Evolutionary conservation across 129 eudicot genomes (phyloP).

Genomic region (Arctium lappa): DNA sequence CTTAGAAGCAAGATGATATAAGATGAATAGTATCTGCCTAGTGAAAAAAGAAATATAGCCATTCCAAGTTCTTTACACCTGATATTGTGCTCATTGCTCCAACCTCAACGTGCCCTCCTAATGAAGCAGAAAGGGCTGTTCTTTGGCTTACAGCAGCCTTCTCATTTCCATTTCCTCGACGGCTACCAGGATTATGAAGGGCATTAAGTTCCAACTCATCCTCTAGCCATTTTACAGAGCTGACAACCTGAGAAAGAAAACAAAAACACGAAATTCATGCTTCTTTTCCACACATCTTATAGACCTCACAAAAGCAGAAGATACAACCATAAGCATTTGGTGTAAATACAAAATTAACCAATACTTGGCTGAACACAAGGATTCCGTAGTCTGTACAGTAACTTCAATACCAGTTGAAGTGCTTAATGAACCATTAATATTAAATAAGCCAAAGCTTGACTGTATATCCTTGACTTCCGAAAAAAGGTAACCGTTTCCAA

Average conservation of each 20-base stretch:
- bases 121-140: conserved; percentile 94
- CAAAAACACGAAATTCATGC: neutral
- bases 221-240: conserved; percentile 99
- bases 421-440: neutral
- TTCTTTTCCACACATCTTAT: neutral
- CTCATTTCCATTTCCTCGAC: conserved; percentile 93
- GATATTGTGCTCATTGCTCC: conserved; percentile 94
- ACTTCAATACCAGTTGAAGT: neutral
- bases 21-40: neutral
- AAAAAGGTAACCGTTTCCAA: neutral
- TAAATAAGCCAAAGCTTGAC: neutral
- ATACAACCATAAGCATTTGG: neutral
- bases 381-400: neutral
- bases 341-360: neutral
- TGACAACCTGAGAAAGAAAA: conserved; percentile 64
- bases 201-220: conserved; percentile 99
- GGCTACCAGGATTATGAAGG: conserved; percentile 98
- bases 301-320: neutral
- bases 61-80: conserved; percentile 38
- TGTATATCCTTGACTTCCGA: neutral
- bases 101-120: conserved; percentile 94
- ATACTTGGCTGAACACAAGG: neutral
- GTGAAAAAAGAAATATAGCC: too few relatives aligned
- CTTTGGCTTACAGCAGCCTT: conserved; percentile 93
- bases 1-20: neutral